Percentiles rank a stretch among this genome's conserved stretches.
Conservation (phyloP, 208 protist species). For the Crithidia bombi region DNA sequence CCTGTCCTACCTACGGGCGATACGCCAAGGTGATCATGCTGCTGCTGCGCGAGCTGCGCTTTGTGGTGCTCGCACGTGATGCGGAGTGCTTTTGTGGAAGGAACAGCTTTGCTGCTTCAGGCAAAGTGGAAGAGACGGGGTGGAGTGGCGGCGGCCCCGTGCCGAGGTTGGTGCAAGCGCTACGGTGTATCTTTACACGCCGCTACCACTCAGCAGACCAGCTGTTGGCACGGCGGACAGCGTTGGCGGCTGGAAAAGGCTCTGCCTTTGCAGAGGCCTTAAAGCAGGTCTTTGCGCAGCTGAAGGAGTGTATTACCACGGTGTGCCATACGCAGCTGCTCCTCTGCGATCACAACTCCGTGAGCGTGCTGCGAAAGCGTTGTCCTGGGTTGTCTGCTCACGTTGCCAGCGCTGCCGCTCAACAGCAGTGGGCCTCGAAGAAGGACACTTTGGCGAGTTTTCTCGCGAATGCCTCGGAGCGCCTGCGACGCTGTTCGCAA, state of each 20-base stretch:
- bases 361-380: neutral
- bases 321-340: neutral
- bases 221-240: neutral
- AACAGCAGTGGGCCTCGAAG: no score
- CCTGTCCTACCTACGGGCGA: slow-evolving; percentile 2
- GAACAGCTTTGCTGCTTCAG: no score
- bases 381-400: neutral
- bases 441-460: no score
- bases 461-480: no score
- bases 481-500: no score
- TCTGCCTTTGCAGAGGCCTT: neutral
- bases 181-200: neutral
- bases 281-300: neutral
- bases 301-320: neutral
- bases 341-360: neutral
- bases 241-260: neutral
- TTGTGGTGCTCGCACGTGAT: slow-evolving; percentile 2
- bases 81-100: slow-evolving; percentile 1
- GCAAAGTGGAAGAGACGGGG: neutral
- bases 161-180: neutral
- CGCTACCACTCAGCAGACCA: slow-evolving; percentile 1
- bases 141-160: neutral
- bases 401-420: neutral
- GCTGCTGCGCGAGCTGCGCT: slow-evolving; percentile 26
- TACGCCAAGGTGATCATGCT: slow-evolving; percentile 20